Evolutionary conservation across 2,329 filamentous ascomycete species (phyloP), one percentile per base, ranked within the genome.

Genomic region (Colletotrichum nymphaeae): DNA sequence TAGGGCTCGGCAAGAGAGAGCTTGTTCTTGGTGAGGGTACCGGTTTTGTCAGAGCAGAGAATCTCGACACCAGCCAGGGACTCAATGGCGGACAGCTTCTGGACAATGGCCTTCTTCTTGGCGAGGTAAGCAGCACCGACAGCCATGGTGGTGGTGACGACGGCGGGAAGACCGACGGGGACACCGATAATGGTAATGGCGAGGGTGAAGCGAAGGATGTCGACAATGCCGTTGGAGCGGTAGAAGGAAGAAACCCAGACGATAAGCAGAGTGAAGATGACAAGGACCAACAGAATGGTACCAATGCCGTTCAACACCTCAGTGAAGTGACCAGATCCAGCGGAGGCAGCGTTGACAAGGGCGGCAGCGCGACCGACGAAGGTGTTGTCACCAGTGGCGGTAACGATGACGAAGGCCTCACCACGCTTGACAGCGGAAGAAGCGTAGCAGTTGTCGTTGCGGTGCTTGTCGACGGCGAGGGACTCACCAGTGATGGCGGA

Each of bases 71-170:
- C 95, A 81, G 95, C 95, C 76, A 97, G 89, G 30, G 95, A 97
- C 88, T 97, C 95, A 75, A 97, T 97, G 76, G 95, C 95, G 42
- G 93, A 95, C 66, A 97, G 91, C 88, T 96, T 97, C 87, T 97
- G 95, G 77, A 97, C 95, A 77, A 97, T 97, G 67, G 95, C 95
- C 87, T 95, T 92, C 89, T 96, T 95, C 89, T 95, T 95, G 80
- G 95, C 95, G 73, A 97, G 91, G 84, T 97, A 97, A 76, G 94
- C 93, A 76, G 95, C 95, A 86, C 95, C 95, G 82, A 97, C 95
- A 82, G 95, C 95, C 94, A 97, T 97, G 81, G 95, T 97, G 78
- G 95, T 97, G 79, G 95, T 97, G 74, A 97, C 94, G 86, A 97
- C 95, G 78, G 94, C 95, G 74, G 95, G 95, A 76, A 97, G 94